These are phyloP conservation scores for Cystobasidium onofrii DNA, from an alignment of 768 basidiomycete species.

Conservation along the genomic window DNA sequence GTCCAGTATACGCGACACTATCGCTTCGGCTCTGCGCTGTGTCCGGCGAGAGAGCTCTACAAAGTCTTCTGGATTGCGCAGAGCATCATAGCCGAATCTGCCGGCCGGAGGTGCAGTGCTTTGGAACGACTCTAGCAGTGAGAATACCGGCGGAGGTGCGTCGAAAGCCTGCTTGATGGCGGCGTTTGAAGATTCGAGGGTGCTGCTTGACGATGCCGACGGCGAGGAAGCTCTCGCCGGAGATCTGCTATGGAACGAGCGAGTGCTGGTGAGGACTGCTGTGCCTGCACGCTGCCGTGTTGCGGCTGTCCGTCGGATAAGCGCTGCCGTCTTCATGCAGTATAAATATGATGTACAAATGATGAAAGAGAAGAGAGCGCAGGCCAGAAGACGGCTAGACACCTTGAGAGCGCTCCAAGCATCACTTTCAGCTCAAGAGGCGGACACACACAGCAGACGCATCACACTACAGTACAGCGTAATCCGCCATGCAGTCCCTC, in stretches of 20 bases:
- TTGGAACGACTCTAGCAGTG: neutral
- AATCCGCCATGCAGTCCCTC: constrained; percentile 24
- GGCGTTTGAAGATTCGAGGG: neutral
- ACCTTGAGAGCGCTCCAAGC: neutral
- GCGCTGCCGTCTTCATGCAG: neutral
- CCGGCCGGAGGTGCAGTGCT: constrained; percentile 52
- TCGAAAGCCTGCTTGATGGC: constrained; percentile 24
- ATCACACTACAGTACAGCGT: too few relatives aligned
- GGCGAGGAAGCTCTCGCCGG: neutral
- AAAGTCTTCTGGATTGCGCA: constrained; percentile 64
- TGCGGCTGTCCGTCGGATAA: neutral
- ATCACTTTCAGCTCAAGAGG: too few relatives aligned
- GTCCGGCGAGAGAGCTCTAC: constrained; percentile 68
- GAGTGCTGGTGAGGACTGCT: neutral
- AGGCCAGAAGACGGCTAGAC: too few relatives aligned
- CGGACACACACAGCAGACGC: neutral
- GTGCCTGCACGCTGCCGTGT: neutral
- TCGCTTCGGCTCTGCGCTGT: constrained; percentile 64
- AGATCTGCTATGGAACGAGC: neutral
- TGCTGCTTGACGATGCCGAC: neutral
- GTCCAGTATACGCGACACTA: constrained; percentile 71
- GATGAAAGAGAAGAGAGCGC: too few relatives aligned
- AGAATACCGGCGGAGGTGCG: neutral
- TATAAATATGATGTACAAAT: neutral
- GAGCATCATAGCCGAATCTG: constrained; percentile 69